phyloP scores from a whole-genome alignment of 1,284 basidiomycete genomes.

The Exobasidium cylindrosporum region DNA sequence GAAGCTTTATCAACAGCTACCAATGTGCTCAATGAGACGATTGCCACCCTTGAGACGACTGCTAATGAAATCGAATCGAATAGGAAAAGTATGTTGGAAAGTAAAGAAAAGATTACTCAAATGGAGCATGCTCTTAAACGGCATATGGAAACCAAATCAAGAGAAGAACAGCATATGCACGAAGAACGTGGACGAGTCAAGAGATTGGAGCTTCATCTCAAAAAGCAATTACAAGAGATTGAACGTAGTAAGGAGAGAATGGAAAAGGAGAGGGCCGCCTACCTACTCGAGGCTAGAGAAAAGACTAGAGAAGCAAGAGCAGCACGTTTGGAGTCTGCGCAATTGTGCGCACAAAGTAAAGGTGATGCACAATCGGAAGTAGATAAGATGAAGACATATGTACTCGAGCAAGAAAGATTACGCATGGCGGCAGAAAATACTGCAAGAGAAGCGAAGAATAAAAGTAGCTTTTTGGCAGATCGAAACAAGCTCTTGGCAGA shows the following conservation, averaged over 20 bases:
- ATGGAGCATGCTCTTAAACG: not conserved
- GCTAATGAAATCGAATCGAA: not conserved
- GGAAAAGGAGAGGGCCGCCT: not conserved
- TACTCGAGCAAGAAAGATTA: conserved; percentile 6
- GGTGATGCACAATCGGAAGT: conserved; percentile 5
- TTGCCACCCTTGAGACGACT: not conserved
- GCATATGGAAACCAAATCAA: not conserved
- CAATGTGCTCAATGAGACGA: not conserved
- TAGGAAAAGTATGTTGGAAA: not conserved
- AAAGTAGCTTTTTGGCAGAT: conserved; percentile 7
- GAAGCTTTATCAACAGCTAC: not conserved
- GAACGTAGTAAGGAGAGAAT: not conserved
- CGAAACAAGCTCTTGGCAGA: not conserved
- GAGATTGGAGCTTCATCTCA: not conserved
- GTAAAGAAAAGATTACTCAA: not conserved
- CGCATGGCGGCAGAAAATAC: conserved; percentile 1
- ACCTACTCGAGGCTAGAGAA: not conserved
- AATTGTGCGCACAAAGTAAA: not conserved
- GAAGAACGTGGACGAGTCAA: not conserved
- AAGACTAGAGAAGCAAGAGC: not conserved
- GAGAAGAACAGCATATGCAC: conserved; percentile 5
- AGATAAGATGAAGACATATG: not conserved
- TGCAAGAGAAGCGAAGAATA: not conserved
- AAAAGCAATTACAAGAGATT: conserved; percentile 3
- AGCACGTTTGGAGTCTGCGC: not conserved